Conservation (phyloP, 495 filamentous ascomycete genomes). For the Hypoxylon perforatum region DNA sequence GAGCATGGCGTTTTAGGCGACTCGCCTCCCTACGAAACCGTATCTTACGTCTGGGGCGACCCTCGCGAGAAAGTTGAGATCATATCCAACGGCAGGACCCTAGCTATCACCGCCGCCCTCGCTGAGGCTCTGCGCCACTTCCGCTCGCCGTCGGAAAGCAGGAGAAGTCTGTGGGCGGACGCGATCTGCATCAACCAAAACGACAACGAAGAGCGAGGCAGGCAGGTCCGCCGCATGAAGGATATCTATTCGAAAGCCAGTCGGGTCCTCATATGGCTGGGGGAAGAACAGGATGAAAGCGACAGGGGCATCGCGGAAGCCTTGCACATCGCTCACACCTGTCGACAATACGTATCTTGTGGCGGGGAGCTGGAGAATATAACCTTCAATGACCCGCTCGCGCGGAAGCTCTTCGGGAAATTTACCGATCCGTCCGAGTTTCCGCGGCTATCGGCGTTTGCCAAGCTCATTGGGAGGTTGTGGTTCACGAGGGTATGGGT, state of each 20-base stretch:
- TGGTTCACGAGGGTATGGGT: constrained; percentile 44
- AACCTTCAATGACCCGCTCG: constrained; percentile 18
- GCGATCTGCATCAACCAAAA: constrained; percentile 37
- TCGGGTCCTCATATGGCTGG: constrained; percentile 34
- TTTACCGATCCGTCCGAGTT: constrained; percentile 31
- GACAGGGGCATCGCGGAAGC: constrained; percentile 23
- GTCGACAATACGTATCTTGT: constrained; percentile 11
- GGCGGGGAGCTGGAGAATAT: constrained; percentile 21
- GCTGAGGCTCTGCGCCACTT: constrained; percentile 23
- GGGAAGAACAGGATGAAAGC: constrained; percentile 34
- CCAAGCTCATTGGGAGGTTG: constrained; percentile 24
- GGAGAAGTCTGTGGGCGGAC: constrained; percentile 34
- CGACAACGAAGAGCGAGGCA: constrained; percentile 32
- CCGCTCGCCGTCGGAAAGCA: constrained; percentile 21
- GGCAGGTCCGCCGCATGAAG: constrained; percentile 36
- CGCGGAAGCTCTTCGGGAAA: constrained; percentile 21
- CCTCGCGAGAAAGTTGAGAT: constrained; percentile 19
- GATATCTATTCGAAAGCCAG: constrained; percentile 36
- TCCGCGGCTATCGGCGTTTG: constrained; percentile 27
- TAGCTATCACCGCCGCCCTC: constrained; percentile 19
- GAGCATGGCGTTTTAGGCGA: constrained; percentile 29
- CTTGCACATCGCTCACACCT: constrained; percentile 25
- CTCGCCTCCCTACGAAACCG: constrained; percentile 40
- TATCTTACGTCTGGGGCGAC: constrained; percentile 44
- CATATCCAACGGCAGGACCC: constrained; percentile 22